These are phyloP conservation scores for Nakaseomyces uthaithaninus DNA, from an alignment of 1,139 yeast genomes.

Conservation along the genomic window DNA sequence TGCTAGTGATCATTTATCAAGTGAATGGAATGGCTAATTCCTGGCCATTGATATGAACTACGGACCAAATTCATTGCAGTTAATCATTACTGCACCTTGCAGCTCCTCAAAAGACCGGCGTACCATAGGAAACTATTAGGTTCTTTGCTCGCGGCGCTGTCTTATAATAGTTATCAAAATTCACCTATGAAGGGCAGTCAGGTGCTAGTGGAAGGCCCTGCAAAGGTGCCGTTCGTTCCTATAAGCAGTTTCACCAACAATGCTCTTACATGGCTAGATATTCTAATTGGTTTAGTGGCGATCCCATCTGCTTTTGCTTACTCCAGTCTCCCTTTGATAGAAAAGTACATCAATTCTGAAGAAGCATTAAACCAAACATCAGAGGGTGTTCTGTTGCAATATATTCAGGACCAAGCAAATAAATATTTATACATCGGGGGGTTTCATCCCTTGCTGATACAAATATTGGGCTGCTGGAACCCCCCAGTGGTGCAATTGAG, in stretches of 20 bases:
- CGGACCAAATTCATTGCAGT: no score
- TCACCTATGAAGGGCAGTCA: background rate
- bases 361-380: background rate
- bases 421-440: background rate
- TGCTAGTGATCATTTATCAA: no score
- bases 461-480: background rate
- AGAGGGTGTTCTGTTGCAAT: background rate
- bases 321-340: background rate
- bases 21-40: no score
- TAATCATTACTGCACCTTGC: no score
- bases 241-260: background rate
- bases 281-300: background rate
- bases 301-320: background rate
- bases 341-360: background rate
- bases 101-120: no score
- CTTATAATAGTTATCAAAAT: no score
- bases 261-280: background rate
- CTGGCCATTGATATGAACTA: no score
- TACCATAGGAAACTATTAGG: no score
- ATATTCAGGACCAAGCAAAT: background rate
- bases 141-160: no score
- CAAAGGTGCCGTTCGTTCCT: background rate
- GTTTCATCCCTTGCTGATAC: conserved; percentile 1
- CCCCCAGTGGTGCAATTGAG: background rate
- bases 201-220: background rate